Conservation (phyloP, 75 land plant species). For the Sequoia sempervirens region DNA sequence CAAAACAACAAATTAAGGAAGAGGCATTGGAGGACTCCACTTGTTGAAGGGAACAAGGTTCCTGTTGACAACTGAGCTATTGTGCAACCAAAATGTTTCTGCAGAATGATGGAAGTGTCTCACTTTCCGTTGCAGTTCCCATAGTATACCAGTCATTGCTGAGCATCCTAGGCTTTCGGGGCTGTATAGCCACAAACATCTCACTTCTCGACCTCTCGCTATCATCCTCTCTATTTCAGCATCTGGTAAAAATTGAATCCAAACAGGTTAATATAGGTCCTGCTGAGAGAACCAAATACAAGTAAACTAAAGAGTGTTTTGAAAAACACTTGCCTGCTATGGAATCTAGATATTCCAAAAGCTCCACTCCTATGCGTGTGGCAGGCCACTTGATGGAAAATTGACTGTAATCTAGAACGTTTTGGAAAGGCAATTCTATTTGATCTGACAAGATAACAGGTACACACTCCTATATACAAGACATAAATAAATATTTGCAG, state of each 20-base stretch:
- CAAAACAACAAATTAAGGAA: constrained; percentile 43
- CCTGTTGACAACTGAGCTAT: constrained; percentile 62
- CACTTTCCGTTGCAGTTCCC: constrained; percentile 93
- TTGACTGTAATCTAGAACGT: constrained; percentile 74
- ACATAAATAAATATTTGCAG: background rate
- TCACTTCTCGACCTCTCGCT: constrained; percentile 55
- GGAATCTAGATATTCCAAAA: constrained; percentile 73
- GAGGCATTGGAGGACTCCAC: constrained; percentile 74
- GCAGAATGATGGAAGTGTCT: constrained; percentile 75
- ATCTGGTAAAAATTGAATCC: constrained; percentile 41
- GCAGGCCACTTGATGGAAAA: constrained; percentile 95
- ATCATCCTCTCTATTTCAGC: constrained; percentile 64
- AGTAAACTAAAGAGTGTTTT: background rate
- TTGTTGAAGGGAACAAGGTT: constrained; percentile 49
- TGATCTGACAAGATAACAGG: constrained; percentile 92
- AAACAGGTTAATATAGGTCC: background rate
- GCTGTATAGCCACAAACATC: constrained; percentile 83
- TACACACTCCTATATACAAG: constrained; percentile 70
- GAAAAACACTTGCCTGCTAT: constrained; percentile 54
- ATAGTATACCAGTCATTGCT: constrained; percentile 79
- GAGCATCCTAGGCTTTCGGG: constrained; percentile 70
- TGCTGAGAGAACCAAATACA: background rate
- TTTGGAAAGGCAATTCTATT: constrained; percentile 88
- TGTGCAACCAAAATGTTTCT: constrained; percentile 95
- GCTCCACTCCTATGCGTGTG: constrained; percentile 51